phyloP scores from a whole-genome alignment of 73 alveolate genomes.

The Uronychia setigera region DNA sequence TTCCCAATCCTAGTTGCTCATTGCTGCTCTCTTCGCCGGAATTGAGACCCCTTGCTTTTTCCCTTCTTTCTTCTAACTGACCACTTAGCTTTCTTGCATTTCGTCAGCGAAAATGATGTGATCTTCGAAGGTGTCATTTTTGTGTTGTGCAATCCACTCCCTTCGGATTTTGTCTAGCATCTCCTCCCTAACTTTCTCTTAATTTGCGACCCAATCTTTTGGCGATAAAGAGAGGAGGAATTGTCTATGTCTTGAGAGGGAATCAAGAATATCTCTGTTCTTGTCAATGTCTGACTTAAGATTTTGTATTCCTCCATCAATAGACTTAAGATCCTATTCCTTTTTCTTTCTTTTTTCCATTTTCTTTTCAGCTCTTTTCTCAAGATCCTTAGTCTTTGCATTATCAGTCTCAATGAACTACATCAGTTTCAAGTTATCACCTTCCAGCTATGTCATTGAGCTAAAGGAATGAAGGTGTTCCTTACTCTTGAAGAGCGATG shows the following conservation, averaged over 20 bases:
- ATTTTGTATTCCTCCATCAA: slow-evolving; percentile 20
- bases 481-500: slow-evolving; percentile 62
- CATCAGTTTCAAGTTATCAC: slow-evolving; percentile 53
- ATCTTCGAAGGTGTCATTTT: slow-evolving; percentile 37
- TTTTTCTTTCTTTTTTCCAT: slow-evolving; percentile 16
- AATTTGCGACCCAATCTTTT: slow-evolving; percentile 27
- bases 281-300: slow-evolving; percentile 49
- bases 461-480: neutral
- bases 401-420: slow-evolving; percentile 47
- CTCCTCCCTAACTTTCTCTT: slow-evolving; percentile 14
- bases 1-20: slow-evolving; percentile 62
- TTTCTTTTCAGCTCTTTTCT: slow-evolving; percentile 32
- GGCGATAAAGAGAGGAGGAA: slow-evolving; percentile 18
- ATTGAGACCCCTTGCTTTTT: slow-evolving; percentile 2
- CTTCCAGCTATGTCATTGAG: slow-evolving; percentile 59
- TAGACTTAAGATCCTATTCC: slow-evolving; percentile 22
- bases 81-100: slow-evolving; percentile 4
- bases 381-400: slow-evolving; percentile 17
- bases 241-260: slow-evolving; percentile 26
- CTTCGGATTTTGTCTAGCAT: slow-evolving; percentile 7
- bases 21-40: slow-evolving; percentile 23
- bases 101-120: slow-evolving; percentile 44
- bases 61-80: slow-evolving; percentile 12
- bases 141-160: slow-evolving; percentile 37
- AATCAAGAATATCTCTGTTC: slow-evolving; percentile 37